Conservation (phyloP, 108 stramenopile species). For the Skeletonema potamos region DNA sequence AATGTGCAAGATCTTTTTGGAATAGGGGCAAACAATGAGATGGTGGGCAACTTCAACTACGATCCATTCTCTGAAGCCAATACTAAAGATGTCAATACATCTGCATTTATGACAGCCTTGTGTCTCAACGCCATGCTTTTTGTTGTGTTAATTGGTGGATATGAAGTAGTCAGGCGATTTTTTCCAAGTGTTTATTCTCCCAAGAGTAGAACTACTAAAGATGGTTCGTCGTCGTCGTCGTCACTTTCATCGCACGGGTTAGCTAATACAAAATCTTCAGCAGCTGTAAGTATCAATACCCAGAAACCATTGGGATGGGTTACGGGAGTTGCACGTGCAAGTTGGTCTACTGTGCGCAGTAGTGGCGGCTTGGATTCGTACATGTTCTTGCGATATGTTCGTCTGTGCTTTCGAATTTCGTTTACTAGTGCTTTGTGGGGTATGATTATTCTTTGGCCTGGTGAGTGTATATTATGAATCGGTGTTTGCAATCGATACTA, state of each 20-base stretch:
- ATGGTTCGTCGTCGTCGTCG: neutral
- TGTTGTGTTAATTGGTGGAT: slow-evolving; percentile 60
- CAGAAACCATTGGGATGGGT: slow-evolving; percentile 75
- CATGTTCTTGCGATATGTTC: slow-evolving; percentile 67
- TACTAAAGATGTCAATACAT: slow-evolving; percentile 74
- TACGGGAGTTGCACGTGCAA: slow-evolving; percentile 55
- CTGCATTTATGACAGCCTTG: slow-evolving; percentile 67
- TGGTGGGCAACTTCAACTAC: neutral
- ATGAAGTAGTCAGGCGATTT: slow-evolving; percentile 67
- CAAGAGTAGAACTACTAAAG: slow-evolving; percentile 10
- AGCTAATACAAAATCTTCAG: neutral
- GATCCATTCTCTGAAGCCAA: slow-evolving; percentile 18
- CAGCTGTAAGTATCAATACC: slow-evolving; percentile 33
- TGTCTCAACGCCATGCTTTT: slow-evolving; percentile 71
- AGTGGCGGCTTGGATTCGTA: slow-evolving; percentile 66
- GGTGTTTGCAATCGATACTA: neutral
- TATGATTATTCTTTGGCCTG: slow-evolving; percentile 52
- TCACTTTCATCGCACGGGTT: neutral
- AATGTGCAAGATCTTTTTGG: slow-evolving; percentile 46
- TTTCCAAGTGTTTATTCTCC: slow-evolving; percentile 76
- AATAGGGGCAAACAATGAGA: slow-evolving; percentile 10
- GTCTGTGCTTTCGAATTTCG: slow-evolving; percentile 59
- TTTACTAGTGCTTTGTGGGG: slow-evolving; percentile 58
- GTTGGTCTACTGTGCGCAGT: slow-evolving; percentile 71
- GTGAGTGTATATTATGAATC: neutral